Conservation (phyloP, 2,329 filamentous ascomycete species). For the Aspergillus sp. region DNA sequence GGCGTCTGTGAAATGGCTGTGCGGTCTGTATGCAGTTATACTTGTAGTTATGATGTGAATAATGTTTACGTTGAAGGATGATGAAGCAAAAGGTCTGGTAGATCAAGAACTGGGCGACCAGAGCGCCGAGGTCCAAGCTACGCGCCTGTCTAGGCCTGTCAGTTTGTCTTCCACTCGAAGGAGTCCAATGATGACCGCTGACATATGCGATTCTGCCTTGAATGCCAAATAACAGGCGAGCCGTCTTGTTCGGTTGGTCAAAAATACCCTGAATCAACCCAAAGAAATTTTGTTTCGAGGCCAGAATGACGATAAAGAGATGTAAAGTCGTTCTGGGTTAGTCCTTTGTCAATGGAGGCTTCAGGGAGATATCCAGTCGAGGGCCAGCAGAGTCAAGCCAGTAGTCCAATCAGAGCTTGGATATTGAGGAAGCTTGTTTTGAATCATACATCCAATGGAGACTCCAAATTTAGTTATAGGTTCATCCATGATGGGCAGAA, state of each 20-base stretch:
- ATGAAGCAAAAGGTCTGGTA: background rate
- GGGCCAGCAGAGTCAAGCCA: background rate
- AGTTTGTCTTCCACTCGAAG: background rate
- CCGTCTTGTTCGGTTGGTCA: too few relatives aligned
- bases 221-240: too few relatives aligned
- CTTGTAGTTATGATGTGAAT: constrained; percentile 1
- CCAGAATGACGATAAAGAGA: too few relatives aligned
- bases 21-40: constrained; percentile 9
- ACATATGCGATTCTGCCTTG: too few relatives aligned
- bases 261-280: too few relatives aligned
- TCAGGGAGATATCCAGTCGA: background rate
- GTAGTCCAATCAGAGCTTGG: too few relatives aligned
- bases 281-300: too few relatives aligned
- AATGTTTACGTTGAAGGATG: background rate
- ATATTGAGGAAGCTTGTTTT: background rate
- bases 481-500: background rate
- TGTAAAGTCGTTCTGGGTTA: too few relatives aligned
- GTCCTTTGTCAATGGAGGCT: too few relatives aligned
- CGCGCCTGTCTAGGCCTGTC: background rate
- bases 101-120: background rate
- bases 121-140: background rate
- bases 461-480: background rate
- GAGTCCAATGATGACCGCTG: too few relatives aligned
- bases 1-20: constrained; percentile 9
- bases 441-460: background rate